Evolutionary conservation across 2,329 filamentous ascomycete species (phyloP).

Genomic region (Colletotrichum zoysiae): DNA sequence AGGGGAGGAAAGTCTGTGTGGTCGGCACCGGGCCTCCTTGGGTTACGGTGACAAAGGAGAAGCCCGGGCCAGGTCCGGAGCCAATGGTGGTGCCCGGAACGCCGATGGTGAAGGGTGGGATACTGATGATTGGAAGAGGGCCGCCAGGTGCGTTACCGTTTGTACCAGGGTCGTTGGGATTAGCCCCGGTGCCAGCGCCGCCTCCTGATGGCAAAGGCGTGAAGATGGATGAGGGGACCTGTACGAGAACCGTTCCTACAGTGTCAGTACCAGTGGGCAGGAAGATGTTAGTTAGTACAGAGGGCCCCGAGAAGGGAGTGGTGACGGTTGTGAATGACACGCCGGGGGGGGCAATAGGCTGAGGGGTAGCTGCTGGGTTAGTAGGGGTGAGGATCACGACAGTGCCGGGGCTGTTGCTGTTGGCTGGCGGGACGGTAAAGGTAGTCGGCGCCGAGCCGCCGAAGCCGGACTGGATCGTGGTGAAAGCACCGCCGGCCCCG

Average conservation of each 20-base stretch:
- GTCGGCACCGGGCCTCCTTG: conserved; percentile 20
- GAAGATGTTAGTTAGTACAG: not conserved
- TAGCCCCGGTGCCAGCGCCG: not conserved
- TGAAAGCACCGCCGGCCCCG: conserved; percentile 11
- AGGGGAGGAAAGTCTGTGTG: conserved; percentile 21
- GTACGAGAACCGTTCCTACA: conserved; percentile 28
- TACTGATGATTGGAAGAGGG: not conserved
- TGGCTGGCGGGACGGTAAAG: conserved; percentile 30
- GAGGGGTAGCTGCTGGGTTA: conserved; percentile 26
- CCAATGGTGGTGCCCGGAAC: not conserved
- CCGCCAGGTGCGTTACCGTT: too few relatives aligned
- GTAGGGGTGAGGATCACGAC: conserved; percentile 36
- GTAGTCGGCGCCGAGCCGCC: conserved; percentile 26
- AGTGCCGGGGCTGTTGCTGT: not conserved
- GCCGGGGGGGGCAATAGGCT: conserved; percentile 15
- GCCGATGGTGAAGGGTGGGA: not conserved
- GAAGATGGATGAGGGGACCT: conserved; percentile 27
- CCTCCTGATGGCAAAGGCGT: conserved; percentile 9
- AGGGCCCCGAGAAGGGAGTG: not conserved
- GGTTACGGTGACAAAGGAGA: conserved; percentile 16
- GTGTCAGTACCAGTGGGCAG: conserved; percentile 24
- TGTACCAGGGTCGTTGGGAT: not conserved
- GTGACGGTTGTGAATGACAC: conserved; percentile 29
- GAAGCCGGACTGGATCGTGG: conserved; percentile 34
- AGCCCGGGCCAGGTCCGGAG: not conserved